Base-by-base conservation (phyloP, 257 asterid species). In the Solanum habrochaites region DNA sequence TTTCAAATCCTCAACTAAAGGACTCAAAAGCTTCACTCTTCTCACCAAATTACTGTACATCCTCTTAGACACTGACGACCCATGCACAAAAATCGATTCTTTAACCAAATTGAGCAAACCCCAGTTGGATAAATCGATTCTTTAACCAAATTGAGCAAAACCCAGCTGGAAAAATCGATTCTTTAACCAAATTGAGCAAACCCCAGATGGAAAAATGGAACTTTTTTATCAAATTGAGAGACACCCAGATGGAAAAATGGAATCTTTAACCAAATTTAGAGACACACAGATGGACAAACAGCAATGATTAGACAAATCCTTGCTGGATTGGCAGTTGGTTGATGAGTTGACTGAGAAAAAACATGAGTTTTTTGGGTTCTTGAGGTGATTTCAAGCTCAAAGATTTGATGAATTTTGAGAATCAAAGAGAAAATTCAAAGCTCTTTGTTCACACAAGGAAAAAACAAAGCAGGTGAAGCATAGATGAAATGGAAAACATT, bases 11-110 rank as follows among this genome's bases (percentile, higher is more conserved):
- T 97, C 99, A 80, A 95, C 88, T 67, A 97, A 91, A 80, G 99
- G 99, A 90, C 97, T 92, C 92, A 97, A 74, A 40, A 97, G 98
- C 93, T 95, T 97, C 56, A 96, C 93, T 83, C 99, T 95, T 64
- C 99, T 87, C 77, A 93, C 94, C 94, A 97, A 92, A 92, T 94
- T 93, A 23, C 94, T 47, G 87, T 93, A 94, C 94, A 95, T 93
- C 93, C 91, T 94, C 90, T 88, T 96, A 16, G 94, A 90, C 45
- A 93, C 96, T 83, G 95, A 90, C 27, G 82, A 87, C 72, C 91
- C 98, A 95, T 77, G 86, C 10, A 89, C 85, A 80, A 71, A 86
- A 86, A 31, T 70, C 80, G 82, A 43, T 43, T 43, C 20, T 75
- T 47, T 32, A 49, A 39, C 86, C 40, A 84, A 80, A 72, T 86